Evolutionary conservation across 768 basidiomycete species (phyloP).

Genomic region (Trametes coccinea): DNA sequence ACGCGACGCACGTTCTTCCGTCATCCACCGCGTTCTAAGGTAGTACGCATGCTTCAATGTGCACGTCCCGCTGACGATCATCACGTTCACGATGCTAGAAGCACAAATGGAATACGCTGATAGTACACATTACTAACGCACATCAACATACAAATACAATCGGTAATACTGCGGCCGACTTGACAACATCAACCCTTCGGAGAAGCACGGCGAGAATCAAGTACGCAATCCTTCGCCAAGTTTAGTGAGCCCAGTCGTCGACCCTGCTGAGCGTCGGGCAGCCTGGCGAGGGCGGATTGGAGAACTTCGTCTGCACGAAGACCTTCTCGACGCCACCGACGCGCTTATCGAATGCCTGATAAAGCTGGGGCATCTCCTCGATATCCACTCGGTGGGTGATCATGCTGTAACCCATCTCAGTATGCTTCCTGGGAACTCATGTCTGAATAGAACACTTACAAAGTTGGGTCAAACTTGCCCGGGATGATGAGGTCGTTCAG

Average conservation of each 20-base stretch:
- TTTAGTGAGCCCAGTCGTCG: slow-evolving; percentile 43
- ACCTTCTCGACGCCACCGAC: slow-evolving; percentile 64
- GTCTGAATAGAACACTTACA: slow-evolving; percentile 40
- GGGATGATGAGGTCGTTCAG: slow-evolving; percentile 61
- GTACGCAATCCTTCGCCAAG: neutral
- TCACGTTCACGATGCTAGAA: slow-evolving; percentile 2
- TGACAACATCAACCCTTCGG: neutral
- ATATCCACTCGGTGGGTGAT: slow-evolving; percentile 59
- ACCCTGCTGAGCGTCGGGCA: slow-evolving; percentile 56
- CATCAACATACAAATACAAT: slow-evolving; percentile 3
- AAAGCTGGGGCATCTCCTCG: slow-evolving; percentile 68
- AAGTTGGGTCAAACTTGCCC: slow-evolving; percentile 65
- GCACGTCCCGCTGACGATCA: neutral
- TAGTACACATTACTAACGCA: neutral
- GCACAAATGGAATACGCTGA: neutral
- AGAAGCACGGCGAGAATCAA: neutral
- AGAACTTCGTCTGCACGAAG: slow-evolving; percentile 69
- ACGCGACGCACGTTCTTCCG: slow-evolving; percentile 16
- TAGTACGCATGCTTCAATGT: neutral
- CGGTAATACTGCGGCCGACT: neutral
- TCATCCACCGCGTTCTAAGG: neutral
- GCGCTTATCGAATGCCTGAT: slow-evolving; percentile 63
- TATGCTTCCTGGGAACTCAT: neutral
- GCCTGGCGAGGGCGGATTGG: slow-evolving; percentile 45
- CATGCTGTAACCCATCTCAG: slow-evolving; percentile 36